Base-by-base conservation (phyloP, 225 moss, liverwort and hornwort species). In the Straminergon stramineum region DNA sequence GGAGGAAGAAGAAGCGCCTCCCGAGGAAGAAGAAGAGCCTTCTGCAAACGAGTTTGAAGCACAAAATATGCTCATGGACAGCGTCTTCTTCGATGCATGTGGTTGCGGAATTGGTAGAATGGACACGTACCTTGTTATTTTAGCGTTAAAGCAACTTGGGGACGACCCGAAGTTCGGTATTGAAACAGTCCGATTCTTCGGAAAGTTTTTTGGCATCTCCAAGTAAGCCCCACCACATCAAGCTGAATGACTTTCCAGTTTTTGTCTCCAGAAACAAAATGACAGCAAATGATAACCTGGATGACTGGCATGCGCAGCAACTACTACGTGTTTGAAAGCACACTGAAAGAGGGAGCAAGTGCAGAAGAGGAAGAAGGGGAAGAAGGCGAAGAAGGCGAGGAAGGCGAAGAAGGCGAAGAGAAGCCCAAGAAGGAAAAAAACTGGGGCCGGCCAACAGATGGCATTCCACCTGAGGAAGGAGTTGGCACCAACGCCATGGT, bases 301-400 rank as follows among this genome's bases (percentile, higher is more conserved):
- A 73, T 82, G 41, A 41, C 28, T 91, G 82, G 68, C 63, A 73
- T 89, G 84, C 39, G 56, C 75, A 91, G 96, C 81, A 97, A 97
- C 78, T 97, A 99, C 86, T 99, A 96, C n/a, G 92, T 97, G 37
- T 97, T 99, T 91, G 99, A 99, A 80, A 96, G 96, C 87, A 92
- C 85, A 11, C 43, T 92, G 45, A 94, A 94, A 75, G 96, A 93
- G 39, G 94, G 84, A 83, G 93, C 90, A 52, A 83, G 69, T 61
- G 94, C 53, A 45, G 87, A 85, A 86, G 91, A 91, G 51, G 91
- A 90, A 24, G 91, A 86, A 30, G 92, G 60, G 34, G 91, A n/a
- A 24, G 84, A 86, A 77, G 91, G 81, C 1, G 90, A 84, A 15
- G 94, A 89, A 39, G 94, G 60, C 0, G 91, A 92, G 13, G 88